These are phyloP conservation scores for Didymella exigua DNA, from an alignment of 2,329 filamentous ascomycete species.

Conservation along the genomic window DNA sequence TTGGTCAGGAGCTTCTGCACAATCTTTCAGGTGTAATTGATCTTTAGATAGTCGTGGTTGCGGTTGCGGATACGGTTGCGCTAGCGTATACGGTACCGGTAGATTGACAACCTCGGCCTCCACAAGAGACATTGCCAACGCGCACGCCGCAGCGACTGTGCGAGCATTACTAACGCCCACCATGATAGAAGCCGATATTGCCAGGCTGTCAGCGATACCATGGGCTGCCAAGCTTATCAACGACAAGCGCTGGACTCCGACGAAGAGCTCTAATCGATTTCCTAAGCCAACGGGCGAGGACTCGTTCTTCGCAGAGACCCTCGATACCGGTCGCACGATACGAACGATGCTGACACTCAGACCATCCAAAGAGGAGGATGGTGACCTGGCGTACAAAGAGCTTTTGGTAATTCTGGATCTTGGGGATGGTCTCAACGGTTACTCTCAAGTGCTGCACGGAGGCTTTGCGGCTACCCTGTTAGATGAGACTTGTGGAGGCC, in stretches of 20 bases:
- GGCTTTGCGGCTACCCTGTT: slow-evolving; percentile 64
- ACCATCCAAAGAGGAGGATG: slow-evolving; percentile 25
- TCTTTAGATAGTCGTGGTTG: background rate
- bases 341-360: slow-evolving; percentile 34
- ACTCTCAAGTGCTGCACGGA: slow-evolving; percentile 60
- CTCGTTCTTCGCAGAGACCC: slow-evolving; percentile 59
- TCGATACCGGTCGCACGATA: slow-evolving; percentile 59
- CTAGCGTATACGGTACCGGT: too few species aligned
- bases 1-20: background rate
- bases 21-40: background rate
- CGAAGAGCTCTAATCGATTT: slow-evolving; percentile 41
- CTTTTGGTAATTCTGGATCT: slow-evolving; percentile 52
- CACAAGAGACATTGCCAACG: background rate
- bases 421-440: slow-evolving; percentile 61
- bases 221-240: slow-evolving; percentile 57
- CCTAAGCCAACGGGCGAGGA: slow-evolving; percentile 53
- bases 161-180: slow-evolving; percentile 4
- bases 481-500: slow-evolving; percentile 62
- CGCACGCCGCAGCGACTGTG: background rate
- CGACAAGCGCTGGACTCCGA: slow-evolving; percentile 50
- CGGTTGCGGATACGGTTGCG: background rate
- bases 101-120: slow-evolving; percentile 11
- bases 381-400: slow-evolving; percentile 38
- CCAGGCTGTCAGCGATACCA: slow-evolving; percentile 47
- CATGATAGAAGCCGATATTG: slow-evolving; percentile 31